Evolutionary conservation across 2,329 filamentous ascomycete species (phyloP).

Genomic region (Xylariomycetidae sp.): DNA sequence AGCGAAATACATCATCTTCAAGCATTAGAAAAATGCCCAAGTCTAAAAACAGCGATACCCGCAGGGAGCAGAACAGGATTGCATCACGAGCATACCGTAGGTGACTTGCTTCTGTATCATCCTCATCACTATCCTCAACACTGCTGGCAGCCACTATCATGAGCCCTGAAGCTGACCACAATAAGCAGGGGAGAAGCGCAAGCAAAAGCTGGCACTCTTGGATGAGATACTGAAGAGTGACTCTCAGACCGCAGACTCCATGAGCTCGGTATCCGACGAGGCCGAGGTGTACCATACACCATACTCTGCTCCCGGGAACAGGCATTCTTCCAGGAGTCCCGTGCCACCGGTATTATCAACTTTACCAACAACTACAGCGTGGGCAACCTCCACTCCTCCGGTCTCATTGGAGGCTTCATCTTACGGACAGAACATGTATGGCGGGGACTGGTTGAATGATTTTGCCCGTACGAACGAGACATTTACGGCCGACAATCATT

Average conservation of each 20-base stretch:
- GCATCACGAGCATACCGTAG: conserved; percentile 28
- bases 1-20: neutral
- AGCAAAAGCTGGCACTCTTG: conserved; percentile 37
- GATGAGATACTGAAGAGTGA: conserved; percentile 32
- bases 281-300: conserved; percentile 17
- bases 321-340: conserved; percentile 20
- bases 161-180: conserved; percentile 12
- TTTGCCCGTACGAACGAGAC: no score
- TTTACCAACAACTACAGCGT: no score
- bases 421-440: no score
- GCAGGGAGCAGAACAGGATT: conserved; percentile 28
- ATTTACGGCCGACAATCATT: no score
- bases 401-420: no score
- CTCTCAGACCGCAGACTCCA: conserved; percentile 22
- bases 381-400: no score
- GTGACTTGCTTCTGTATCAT: conserved; percentile 11
- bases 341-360: conserved; percentile 14
- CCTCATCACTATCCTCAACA: neutral
- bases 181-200: conserved; percentile 35
- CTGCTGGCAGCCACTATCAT: neutral
- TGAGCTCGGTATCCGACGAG: conserved; percentile 26
- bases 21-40: conserved; percentile 13
- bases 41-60: conserved; percentile 22
- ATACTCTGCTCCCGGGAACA: conserved; percentile 11
- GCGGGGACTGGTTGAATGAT: no score